Base-by-base conservation (phyloP, 352 stramenopile genomes). In the Aphanomyces euteiches region DNA sequence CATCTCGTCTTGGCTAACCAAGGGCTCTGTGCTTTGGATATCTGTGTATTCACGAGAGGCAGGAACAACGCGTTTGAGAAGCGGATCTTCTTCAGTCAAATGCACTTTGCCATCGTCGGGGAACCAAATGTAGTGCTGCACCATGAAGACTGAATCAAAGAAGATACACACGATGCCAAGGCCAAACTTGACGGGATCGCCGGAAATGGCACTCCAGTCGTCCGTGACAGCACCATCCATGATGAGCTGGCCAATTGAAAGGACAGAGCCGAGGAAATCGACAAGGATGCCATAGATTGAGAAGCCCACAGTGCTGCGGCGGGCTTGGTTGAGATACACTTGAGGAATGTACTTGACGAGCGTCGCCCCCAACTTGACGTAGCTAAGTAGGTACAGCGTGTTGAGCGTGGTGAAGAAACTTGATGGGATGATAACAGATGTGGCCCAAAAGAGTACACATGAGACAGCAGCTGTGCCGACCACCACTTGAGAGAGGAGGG, bases 251-350 rank as follows among this genome's bases (percentile, higher is more conserved):
- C 86, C 77, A 63, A 96, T 88, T n/a, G 89, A 98, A 17, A 98
- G 75, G 34, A 97, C 10, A 0, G 95, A 96, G 56, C 96, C 96
- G 6, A 90, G 88, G 59, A 99, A 96, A 75, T 99, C 97, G 21
- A 99, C 78, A 67, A 98, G 83, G 38, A 99, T 95, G 82, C 99
- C 99, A 87, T 90, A 97, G 71, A 98, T 97, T 45, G 89, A 97
- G 93, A 95, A 99, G 28, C 97, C 97, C 7, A 93, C 77, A 1
- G 97, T 99, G 37, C 90, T 98, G 69, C 98, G 94, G 77, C 96
- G 88, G 73, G 85, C 73, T 74, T 89, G 94, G 80, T 99, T 99
- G 53, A 99, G 81, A 45, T 93, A 79, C 63, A 97, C 96, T 80
- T 99, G 96, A 47, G 96, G 95, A 5, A 98, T 80, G 78, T 97